Percentiles rank a stretch among this genome's conserved stretches.
Conservation (phyloP, 192 early-diverging fungal species). For the Geranomyces michiganensis region DNA sequence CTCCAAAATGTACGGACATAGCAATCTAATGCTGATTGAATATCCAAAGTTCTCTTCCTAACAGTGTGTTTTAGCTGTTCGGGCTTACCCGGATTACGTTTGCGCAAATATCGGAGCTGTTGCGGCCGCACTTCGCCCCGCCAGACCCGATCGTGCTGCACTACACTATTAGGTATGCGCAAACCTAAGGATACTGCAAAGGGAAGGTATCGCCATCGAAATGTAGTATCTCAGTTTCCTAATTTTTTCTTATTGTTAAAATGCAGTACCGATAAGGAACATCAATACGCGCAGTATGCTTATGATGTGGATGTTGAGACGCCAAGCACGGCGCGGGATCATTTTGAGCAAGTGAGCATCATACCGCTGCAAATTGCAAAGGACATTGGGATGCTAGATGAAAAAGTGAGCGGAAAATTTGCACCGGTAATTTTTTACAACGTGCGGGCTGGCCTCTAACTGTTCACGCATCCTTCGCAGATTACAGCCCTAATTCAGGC, state of each 20-base stretch:
- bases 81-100: slow-evolving; percentile 71
- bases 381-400: slow-evolving; percentile 50
- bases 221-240: not conserved
- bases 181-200: too few species aligned
- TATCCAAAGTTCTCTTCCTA: not conserved
- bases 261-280: slow-evolving; percentile 71
- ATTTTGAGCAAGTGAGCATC: slow-evolving; percentile 48
- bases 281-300: slow-evolving; percentile 72
- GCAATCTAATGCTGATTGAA: too few species aligned
- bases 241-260: not conserved
- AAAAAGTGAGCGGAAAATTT: slow-evolving; percentile 40
- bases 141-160: slow-evolving; percentile 88
- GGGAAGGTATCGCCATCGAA: not conserved
- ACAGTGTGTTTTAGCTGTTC: slow-evolving; percentile 59
- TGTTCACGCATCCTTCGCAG: not conserved
- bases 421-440: not conserved
- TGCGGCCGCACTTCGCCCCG: slow-evolving; percentile 72
- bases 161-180: slow-evolving; percentile 77
- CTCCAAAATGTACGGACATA: slow-evolving; percentile 60
- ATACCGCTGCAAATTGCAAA: slow-evolving; percentile 27
- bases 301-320: slow-evolving; percentile 94
- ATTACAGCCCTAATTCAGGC: slow-evolving; percentile 32
- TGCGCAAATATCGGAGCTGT: slow-evolving; percentile 78
- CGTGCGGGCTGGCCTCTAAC: not conserved
- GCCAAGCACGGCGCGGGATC: slow-evolving; percentile 70